phyloP scores from a whole-genome alignment of 495 filamentous ascomycete genomes.

The Viridothelium virens region DNA sequence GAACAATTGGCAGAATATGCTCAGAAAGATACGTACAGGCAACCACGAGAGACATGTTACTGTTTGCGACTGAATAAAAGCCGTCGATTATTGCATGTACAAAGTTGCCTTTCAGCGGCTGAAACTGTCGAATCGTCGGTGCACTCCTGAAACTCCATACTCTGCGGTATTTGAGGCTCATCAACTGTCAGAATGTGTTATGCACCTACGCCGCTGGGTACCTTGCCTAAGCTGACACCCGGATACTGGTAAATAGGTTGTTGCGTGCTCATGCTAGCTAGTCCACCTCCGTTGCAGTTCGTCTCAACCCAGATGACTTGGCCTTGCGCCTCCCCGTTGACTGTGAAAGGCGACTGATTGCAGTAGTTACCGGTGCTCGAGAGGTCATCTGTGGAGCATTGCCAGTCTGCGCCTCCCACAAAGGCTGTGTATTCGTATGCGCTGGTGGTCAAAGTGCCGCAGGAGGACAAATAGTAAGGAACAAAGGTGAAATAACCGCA shows the following conservation, averaged over 20 bases:
- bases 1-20: no score
- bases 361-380: slow-evolving; percentile 3
- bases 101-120: no score
- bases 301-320: slow-evolving; percentile 3
- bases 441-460: not conserved
- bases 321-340: slow-evolving; percentile 4
- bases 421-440: not conserved
- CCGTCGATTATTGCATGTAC: no score
- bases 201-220: not conserved
- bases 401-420: not conserved
- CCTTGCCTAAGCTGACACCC: not conserved
- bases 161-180: no score
- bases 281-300: not conserved
- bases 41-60: no score
- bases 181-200: not conserved
- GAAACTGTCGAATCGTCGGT: no score
- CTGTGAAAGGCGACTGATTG: slow-evolving; percentile 2
- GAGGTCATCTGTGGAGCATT: not conserved
- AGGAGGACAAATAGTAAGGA: slow-evolving; percentile 1
- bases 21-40: no score
- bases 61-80: no score
- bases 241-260: slow-evolving; percentile 10
- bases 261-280: not conserved
- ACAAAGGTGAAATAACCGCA: slow-evolving; percentile 10
- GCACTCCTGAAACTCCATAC: no score